Conservation (phyloP, 768 basidiomycete species). For the Russula earlei region DNA sequence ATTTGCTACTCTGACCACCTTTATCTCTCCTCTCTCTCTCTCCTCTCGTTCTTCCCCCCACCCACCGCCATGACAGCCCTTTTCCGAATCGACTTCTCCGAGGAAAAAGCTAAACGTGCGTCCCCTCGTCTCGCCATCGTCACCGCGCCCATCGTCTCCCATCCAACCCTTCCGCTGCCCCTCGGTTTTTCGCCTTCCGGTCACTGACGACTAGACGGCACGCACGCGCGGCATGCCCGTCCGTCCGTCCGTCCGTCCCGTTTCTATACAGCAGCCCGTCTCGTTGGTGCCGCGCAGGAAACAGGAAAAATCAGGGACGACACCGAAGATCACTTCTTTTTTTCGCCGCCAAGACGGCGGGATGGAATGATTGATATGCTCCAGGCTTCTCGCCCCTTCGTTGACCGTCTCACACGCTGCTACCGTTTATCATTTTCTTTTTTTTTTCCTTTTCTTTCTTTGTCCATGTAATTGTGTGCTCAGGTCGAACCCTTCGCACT, state of each 20-base stretch:
- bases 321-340: slow-evolving; percentile 20
- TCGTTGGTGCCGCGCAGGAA: slow-evolving; percentile 10
- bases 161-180: not conserved
- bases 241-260: not conserved
- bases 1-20: too few species aligned
- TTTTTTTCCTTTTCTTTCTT: not conserved
- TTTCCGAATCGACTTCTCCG: not conserved
- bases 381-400: not conserved
- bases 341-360: slow-evolving; percentile 11
- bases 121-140: too few species aligned
- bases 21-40: too few species aligned
- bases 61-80: not conserved
- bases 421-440: not conserved
- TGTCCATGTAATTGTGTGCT: not conserved
- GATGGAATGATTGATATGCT: too few species aligned
- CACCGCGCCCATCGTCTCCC: too few species aligned
- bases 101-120: slow-evolving; percentile 5
- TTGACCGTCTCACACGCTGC: not conserved
- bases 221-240: not conserved
- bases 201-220: not conserved
- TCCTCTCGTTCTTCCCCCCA: too few species aligned
- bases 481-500: not conserved
- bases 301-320: not conserved
- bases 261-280: not conserved
- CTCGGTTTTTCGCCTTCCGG: too few species aligned